Conservation (phyloP, 768 basidiomycete species). For the Scleroderma bovista region DNA sequence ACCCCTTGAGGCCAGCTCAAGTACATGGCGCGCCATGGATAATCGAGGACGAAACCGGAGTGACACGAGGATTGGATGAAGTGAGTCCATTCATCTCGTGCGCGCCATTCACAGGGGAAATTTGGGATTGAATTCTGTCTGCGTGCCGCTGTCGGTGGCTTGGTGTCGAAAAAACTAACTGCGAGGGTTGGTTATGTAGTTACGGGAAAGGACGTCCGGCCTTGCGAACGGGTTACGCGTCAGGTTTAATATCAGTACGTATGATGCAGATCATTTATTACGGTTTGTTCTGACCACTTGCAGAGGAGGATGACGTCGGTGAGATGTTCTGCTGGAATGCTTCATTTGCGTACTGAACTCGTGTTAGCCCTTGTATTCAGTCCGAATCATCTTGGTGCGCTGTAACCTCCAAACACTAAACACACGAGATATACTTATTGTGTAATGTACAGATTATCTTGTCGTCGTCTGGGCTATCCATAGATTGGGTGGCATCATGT, state of each 20-base stretch:
- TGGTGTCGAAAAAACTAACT: no score
- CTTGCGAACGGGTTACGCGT: conserved; percentile 34
- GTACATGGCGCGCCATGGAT: conserved; percentile 30
- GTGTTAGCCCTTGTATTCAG: conserved; percentile 55
- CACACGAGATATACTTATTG: no score
- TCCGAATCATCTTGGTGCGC: conserved; percentile 59
- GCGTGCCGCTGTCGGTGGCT: no score
- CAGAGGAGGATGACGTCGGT: conserved; percentile 38
- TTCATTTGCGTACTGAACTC: conserved; percentile 4
- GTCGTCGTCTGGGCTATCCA: conserved; percentile 54
- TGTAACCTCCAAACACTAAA: background rate
- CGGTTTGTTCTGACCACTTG: background rate
- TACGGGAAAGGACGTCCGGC: conserved; percentile 32
- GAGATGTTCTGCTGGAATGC: conserved; percentile 5
- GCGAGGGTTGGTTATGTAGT: conserved; percentile 23
- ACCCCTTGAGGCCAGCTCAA: conserved; percentile 25
- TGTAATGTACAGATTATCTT: conserved; percentile 41
- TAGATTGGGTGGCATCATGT: conserved; percentile 50
- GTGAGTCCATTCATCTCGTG: conserved; percentile 20
- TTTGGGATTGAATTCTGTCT: no score
- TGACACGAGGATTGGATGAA: conserved; percentile 31
- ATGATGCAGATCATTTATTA: background rate
- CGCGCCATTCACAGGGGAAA: no score
- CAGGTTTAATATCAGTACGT: conserved; percentile 31
- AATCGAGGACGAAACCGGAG: conserved; percentile 37